These are phyloP conservation scores for Yarrowia sp. DNA, from an alignment of 805 yeast species.

Conservation along the genomic window DNA sequence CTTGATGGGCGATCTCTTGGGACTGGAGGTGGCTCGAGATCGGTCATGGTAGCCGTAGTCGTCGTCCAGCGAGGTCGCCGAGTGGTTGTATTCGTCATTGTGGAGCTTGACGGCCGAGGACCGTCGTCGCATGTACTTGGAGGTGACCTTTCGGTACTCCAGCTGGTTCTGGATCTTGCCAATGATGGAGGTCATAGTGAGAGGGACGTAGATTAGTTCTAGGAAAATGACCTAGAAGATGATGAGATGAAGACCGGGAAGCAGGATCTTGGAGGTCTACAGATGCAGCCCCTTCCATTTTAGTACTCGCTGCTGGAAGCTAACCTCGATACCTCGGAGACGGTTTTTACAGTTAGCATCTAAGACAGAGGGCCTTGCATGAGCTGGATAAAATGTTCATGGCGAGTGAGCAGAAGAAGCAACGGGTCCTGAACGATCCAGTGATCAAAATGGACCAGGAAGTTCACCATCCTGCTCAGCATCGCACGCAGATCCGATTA, in stretches of 20 bases:
- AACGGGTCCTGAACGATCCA: too few species aligned
- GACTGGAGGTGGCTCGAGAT: slow-evolving; percentile 41
- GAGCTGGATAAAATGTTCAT: not conserved
- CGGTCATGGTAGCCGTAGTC: slow-evolving; percentile 45
- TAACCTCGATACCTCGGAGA: slow-evolving; percentile 3
- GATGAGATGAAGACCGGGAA: not conserved
- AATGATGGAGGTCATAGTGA: slow-evolving; percentile 39
- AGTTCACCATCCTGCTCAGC: too few species aligned
- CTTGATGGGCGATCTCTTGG: slow-evolving; percentile 28
- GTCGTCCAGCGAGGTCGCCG: slow-evolving; percentile 41
- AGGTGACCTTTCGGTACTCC: slow-evolving; percentile 45
- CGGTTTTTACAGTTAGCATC: slow-evolving; percentile 2
- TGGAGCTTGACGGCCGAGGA: slow-evolving; percentile 44
- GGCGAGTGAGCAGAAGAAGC: too few species aligned
- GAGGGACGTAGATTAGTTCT: not conserved
- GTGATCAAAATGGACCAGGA: too few species aligned
- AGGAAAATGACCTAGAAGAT: not conserved
- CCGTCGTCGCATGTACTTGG: slow-evolving; percentile 46
- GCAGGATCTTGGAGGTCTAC: not conserved
- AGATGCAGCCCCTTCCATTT: not conserved
- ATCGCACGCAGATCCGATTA: too few species aligned
- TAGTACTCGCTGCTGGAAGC: slow-evolving; percentile 4
- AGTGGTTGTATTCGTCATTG: slow-evolving; percentile 28
- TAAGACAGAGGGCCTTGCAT: slow-evolving; percentile 3
- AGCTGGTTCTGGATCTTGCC: slow-evolving; percentile 43